Conservation (phyloP, 2,329 filamentous ascomycete species). For the Ceratocystis alfenasii region DNA sequence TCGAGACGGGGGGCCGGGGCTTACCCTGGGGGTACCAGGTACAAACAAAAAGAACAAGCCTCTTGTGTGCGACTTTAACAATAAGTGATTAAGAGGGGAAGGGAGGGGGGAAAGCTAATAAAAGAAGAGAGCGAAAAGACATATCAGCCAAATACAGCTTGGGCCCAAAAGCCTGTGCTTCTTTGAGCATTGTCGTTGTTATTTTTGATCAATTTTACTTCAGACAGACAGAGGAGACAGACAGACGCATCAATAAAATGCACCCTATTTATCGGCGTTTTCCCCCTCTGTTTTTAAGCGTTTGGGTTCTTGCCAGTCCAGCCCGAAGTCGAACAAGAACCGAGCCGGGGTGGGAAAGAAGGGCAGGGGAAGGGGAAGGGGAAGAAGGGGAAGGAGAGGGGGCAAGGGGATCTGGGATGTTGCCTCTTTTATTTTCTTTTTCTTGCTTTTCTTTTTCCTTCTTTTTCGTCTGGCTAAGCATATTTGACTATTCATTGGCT, state of each 20-base stretch:
- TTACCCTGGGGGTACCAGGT: background rate
- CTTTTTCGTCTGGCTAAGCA: slow-evolving; percentile 1
- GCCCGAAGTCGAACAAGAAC: slow-evolving; percentile 5
- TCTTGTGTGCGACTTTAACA: background rate
- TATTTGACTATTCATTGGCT: background rate
- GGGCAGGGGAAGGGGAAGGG: background rate
- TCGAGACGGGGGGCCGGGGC: background rate
- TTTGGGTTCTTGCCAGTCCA: slow-evolving; percentile 8
- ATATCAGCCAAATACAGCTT: background rate
- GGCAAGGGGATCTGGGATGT: background rate
- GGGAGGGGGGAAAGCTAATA: background rate
- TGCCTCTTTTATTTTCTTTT: background rate
- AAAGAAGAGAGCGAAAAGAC: background rate
- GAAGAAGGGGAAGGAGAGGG: background rate
- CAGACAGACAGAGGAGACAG: too few relatives aligned
- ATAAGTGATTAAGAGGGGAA: too few relatives aligned
- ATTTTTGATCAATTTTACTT: background rate
- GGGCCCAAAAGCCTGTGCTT: background rate
- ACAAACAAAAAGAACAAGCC: background rate
- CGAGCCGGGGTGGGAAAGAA: slow-evolving; percentile 7
- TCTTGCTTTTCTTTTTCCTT: background rate
- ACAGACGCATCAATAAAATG: background rate
- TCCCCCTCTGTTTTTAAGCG: background rate
- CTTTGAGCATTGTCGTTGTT: background rate
- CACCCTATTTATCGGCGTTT: background rate